phyloP scores from a whole-genome alignment of 805 yeast genomes.

The Starmerella scarabaei region DNA sequence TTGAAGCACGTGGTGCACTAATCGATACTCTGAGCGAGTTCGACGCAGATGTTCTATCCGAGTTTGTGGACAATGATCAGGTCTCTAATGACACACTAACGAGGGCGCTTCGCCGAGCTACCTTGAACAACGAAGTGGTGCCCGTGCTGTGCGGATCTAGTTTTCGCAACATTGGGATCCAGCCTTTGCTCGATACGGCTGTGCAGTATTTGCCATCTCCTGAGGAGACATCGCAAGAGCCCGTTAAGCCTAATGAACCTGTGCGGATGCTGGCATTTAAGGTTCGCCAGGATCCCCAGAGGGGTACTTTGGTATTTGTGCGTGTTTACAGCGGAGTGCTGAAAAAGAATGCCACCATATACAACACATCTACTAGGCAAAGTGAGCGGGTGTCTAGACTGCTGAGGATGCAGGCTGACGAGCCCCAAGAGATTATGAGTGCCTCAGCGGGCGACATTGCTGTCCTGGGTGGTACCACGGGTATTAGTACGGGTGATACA shows the following conservation, averaged over 20 bases:
- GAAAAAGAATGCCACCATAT: slow-evolving; percentile 45
- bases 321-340: slow-evolving; percentile 79
- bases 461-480: slow-evolving; percentile 62
- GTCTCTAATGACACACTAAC: slow-evolving; percentile 46
- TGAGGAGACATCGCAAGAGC: slow-evolving; percentile 33
- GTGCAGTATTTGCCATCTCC: slow-evolving; percentile 75
- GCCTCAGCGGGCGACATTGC: slow-evolving; percentile 79
- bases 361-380: slow-evolving; percentile 58
- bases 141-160: slow-evolving; percentile 92
- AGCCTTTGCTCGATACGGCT: slow-evolving; percentile 79
- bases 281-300: slow-evolving; percentile 64
- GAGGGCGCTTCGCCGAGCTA: slow-evolving; percentile 48
- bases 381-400: slow-evolving; percentile 55
- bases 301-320: slow-evolving; percentile 74
- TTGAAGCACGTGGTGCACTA: slow-evolving; percentile 42
- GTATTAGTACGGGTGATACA: slow-evolving; percentile 83
- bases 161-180: slow-evolving; percentile 85
- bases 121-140: slow-evolving; percentile 43
- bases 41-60: slow-evolving; percentile 65
- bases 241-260: slow-evolving; percentile 30
- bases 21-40: slow-evolving; percentile 74
- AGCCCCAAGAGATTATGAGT: slow-evolving; percentile 53
- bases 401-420: slow-evolving; percentile 77
- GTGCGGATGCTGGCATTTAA: slow-evolving; percentile 82
- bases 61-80: slow-evolving; percentile 45